Base-by-base conservation (phyloP, 805 yeast genomes). In the Cyberlindnera bimundalis region DNA sequence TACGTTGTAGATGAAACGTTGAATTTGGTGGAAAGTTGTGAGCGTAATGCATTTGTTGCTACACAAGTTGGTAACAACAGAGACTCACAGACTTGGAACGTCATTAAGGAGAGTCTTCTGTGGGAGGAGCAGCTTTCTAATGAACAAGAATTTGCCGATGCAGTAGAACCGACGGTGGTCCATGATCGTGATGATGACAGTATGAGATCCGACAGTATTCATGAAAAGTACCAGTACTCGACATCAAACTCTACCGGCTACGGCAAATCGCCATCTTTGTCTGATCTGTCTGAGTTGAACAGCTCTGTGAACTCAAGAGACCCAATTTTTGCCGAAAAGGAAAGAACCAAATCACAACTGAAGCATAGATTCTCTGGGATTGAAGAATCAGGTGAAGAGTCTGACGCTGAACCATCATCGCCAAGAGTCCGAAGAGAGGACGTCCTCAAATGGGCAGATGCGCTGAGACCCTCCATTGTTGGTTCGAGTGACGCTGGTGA, bases 61-160 rank as follows among this genome's bases (percentile, higher is more conserved):
- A 71, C 71, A 1, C 65, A 69, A 33, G 82, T 70, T 1, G 67
- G 69, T 14, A 60, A 68, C 36, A 66, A 64, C 39, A 60, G 85
- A 43, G 84, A 79, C 40, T 67, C 80, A 39, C 85, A 79, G 52
- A 70, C 78, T 1, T 82, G 89, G 89, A 61, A 71, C 44, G 68
- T 79, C 4, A 60, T 81, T 5, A 73, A 74, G 12, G 74, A 73
- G 25, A 64, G 78, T 21, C 59, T 80, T 4, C 56, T 60, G 2
- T 62, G 71, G 60, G 64, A 58, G 30, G 16, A 47, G 11, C 45
- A 50, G 20, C 29, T 52, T 13, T 45, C 33, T 9, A 20, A 43
- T 8, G 47, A 52, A 5, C 17, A 40, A 14, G 21, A 16, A 9
- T 33, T 15, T 14, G 16, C 15, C 4, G 33, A 31, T 4, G 12